These are phyloP conservation scores for Tetrapyrgos nigripes DNA, from an alignment of 1,284 basidiomycete species.

Conservation along the genomic window DNA sequence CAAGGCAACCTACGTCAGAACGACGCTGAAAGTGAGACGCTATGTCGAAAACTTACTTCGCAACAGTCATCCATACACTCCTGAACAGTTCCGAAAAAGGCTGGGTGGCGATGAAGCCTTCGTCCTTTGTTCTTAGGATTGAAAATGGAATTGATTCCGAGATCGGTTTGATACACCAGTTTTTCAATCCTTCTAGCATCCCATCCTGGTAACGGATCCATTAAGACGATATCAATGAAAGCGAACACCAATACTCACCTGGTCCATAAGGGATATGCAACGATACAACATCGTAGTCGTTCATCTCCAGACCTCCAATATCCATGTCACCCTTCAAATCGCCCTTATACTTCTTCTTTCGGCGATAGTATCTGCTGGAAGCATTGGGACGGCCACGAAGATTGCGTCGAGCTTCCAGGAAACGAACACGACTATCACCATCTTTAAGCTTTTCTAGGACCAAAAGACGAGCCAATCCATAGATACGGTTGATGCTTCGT, in stretches of 20 bases:
- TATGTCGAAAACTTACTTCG: conserved; percentile 42
- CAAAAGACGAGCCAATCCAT: conserved; percentile 63
- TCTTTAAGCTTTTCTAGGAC: conserved; percentile 60
- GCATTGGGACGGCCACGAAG: conserved; percentile 54
- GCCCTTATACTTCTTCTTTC: conserved; percentile 49
- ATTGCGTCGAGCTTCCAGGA: conserved; percentile 49
- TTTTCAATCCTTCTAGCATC: conserved; percentile 63
- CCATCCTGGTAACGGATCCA: too few relatives aligned
- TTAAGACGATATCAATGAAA: too few relatives aligned
- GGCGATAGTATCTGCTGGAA: conserved; percentile 30
- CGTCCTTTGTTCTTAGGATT: conserved; percentile 67
- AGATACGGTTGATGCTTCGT: conserved; percentile 56
- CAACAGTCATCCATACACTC: conserved; percentile 67
- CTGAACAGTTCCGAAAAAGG: conserved; percentile 63
- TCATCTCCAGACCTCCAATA: conserved; percentile 56
- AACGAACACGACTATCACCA: conserved; percentile 46
- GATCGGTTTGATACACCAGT: conserved; percentile 60
- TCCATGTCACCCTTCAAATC: conserved; percentile 55
- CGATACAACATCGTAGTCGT: conserved; percentile 61
- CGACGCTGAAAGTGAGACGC: too few relatives aligned
- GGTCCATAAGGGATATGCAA: conserved; percentile 70
- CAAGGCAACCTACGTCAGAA: not conserved
- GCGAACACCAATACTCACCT: too few relatives aligned
- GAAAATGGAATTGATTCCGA: conserved; percentile 67
- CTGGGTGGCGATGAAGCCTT: conserved; percentile 64